phyloP scores from a whole-genome alignment of 768 basidiomycete species.

The Pisolithus microcarpus region DNA sequence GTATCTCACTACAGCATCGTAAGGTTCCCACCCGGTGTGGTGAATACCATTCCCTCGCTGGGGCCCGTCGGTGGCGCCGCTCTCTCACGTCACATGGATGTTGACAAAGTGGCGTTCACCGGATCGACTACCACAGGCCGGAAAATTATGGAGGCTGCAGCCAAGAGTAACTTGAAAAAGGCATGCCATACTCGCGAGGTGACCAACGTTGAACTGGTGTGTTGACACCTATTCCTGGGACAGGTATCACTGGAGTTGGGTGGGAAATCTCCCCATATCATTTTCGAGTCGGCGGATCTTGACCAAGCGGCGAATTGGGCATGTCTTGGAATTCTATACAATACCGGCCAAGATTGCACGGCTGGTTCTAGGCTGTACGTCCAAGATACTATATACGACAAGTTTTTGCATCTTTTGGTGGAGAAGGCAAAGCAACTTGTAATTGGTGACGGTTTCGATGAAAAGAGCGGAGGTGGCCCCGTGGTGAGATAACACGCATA shows the following conservation, averaged over 20 bases:
- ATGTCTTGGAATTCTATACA: slow-evolving; percentile 79
- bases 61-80: slow-evolving; percentile 82
- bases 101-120: slow-evolving; percentile 95
- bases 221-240: slow-evolving; percentile 7
- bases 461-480: slow-evolving; percentile 70
- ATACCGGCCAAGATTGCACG: slow-evolving; percentile 89
- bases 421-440: slow-evolving; percentile 60
- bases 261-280: slow-evolving; percentile 83
- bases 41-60: slow-evolving; percentile 82
- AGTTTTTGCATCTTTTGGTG: slow-evolving; percentile 63
- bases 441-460: slow-evolving; percentile 79
- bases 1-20: slow-evolving; percentile 10
- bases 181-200: slow-evolving; percentile 32
- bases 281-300: slow-evolving; percentile 88
- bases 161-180: slow-evolving; percentile 92
- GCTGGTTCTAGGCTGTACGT: slow-evolving; percentile 89
- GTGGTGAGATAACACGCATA: slow-evolving; percentile 44
- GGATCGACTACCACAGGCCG: slow-evolving; percentile 87
- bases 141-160: slow-evolving; percentile 86
- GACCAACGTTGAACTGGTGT: slow-evolving; percentile 6
- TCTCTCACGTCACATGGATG: slow-evolving; percentile 70
- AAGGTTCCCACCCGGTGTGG: slow-evolving; percentile 85
- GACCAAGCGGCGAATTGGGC: slow-evolving; percentile 83
- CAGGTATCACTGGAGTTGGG: slow-evolving; percentile 90
- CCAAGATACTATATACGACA: slow-evolving; percentile 82